phyloP scores from a whole-genome alignment of 2,329 filamentous ascomycete species.

The Fusarium illudens region DNA sequence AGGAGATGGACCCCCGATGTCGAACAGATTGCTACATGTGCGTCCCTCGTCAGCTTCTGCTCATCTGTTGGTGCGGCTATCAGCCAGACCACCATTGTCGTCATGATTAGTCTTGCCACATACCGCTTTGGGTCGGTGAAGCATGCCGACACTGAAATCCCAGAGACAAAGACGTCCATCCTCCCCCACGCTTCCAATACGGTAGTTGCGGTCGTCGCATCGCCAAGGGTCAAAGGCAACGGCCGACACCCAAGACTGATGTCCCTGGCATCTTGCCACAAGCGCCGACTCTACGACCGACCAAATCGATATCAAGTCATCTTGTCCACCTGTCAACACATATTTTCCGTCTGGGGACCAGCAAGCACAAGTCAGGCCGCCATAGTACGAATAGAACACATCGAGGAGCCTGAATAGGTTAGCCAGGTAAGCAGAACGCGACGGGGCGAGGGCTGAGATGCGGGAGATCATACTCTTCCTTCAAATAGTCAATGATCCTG shows the following conservation, averaged over 20 bases:
- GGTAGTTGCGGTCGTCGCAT: slow-evolving; percentile 93
- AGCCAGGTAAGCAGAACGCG: slow-evolving; percentile 1
- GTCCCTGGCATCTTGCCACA: slow-evolving; percentile 91
- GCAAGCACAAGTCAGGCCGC: slow-evolving; percentile 89
- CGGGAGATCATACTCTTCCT: slow-evolving; percentile 75
- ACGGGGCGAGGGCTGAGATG: background rate
- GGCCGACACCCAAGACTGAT: slow-evolving; percentile 93
- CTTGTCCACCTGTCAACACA: slow-evolving; percentile 92
- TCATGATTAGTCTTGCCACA: slow-evolving; percentile 47
- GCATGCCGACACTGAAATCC: slow-evolving; percentile 98
- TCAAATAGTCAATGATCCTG: slow-evolving; percentile 88
- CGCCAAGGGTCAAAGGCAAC: slow-evolving; percentile 97
- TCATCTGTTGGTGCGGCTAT: background rate
- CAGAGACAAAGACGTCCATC: slow-evolving; percentile 90
- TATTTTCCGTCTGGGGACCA: slow-evolving; percentile 99
- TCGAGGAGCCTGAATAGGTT: slow-evolving; percentile 74
- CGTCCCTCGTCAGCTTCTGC: slow-evolving; percentile 21
- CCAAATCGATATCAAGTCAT: slow-evolving; percentile 97
- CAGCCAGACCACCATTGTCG: background rate
- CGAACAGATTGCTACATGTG: slow-evolving; percentile 36
- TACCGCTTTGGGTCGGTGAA: slow-evolving; percentile 87
- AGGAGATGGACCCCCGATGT: slow-evolving; percentile 64
- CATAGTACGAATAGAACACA: slow-evolving; percentile 91
- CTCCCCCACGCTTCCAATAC: slow-evolving; percentile 95
- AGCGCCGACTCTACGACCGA: slow-evolving; percentile 83